Percentiles rank a stretch among this genome's conserved stretches.
Evolutionary conservation across 2,329 filamentous ascomycete species (phyloP).

Genomic region (Clonostachys rosea): DNA sequence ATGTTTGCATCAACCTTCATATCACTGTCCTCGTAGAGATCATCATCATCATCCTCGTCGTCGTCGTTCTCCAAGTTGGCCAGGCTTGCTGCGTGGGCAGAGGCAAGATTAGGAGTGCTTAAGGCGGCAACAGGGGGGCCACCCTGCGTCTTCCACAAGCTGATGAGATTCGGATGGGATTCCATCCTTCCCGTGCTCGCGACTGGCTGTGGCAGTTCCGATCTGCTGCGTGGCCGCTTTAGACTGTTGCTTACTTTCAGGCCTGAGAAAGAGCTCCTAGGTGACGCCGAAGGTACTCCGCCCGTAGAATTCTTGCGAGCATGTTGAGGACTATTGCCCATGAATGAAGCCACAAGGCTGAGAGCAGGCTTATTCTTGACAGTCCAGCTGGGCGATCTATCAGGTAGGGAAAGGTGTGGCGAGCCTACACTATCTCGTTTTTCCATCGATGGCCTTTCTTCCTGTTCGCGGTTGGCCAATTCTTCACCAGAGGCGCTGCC

Average conservation of each 20-base stretch:
- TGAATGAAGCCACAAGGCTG: constrained; percentile 35
- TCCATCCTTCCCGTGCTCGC: constrained; percentile 10
- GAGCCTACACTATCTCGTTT: constrained; percentile 32
- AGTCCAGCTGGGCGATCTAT: constrained; percentile 45
- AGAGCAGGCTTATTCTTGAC: constrained; percentile 28
- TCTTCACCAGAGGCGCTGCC: constrained; percentile 14
- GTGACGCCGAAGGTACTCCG: constrained; percentile 30
- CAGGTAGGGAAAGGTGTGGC: constrained; percentile 40
- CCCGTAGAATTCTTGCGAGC: constrained; percentile 57
- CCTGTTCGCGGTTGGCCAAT: constrained; percentile 11
- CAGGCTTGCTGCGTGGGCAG: neutral
- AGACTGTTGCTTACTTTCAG: constrained; percentile 42
- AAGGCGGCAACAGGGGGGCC: constrained; percentile 48
- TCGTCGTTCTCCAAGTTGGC: constrained; percentile 32
- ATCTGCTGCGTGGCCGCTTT: constrained; percentile 52
- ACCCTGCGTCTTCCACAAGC: constrained; percentile 46
- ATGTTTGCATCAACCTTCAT: constrained; percentile 59
- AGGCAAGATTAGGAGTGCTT: constrained; percentile 18
- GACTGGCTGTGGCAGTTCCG: constrained; percentile 38
- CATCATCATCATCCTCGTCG: constrained; percentile 58
- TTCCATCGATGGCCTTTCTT: constrained; percentile 15
- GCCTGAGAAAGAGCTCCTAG: constrained; percentile 5
- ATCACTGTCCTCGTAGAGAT: constrained; percentile 50
- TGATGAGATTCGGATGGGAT: constrained; percentile 38
- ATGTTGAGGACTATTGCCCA: constrained; percentile 43